These are phyloP conservation scores for Dactylellina sp. DNA, from an alignment of 2,329 filamentous ascomycete species.

Conservation along the genomic window DNA sequence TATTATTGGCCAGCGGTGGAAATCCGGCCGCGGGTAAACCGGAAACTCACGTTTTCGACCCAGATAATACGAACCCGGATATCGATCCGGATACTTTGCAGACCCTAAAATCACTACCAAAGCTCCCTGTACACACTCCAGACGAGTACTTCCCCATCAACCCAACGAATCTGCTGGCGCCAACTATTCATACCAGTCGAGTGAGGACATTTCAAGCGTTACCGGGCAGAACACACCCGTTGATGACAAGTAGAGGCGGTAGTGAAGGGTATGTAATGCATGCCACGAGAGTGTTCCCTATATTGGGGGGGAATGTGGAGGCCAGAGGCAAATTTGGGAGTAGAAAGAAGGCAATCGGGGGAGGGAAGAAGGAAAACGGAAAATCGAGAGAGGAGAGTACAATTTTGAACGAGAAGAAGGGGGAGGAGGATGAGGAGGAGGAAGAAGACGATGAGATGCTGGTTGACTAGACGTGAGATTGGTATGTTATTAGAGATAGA, in stretches of 20 bases:
- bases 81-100: slow-evolving; percentile 56
- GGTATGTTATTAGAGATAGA: too few relatives aligned
- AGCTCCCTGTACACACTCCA: slow-evolving; percentile 29
- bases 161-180: slow-evolving; percentile 82
- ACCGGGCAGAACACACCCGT: slow-evolving; percentile 88
- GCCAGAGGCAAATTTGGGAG: slow-evolving; percentile 72
- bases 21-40: background rate
- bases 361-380: background rate
- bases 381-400: background rate
- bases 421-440: background rate
- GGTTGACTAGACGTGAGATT: background rate
- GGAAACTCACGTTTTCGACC: slow-evolving; percentile 62
- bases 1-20: background rate
- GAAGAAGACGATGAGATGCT: background rate
- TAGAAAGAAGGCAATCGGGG: slow-evolving; percentile 21
- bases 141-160: slow-evolving; percentile 64
- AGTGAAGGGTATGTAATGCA: slow-evolving; percentile 92
- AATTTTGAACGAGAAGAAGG: slow-evolving; percentile 13
- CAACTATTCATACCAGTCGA: slow-evolving; percentile 82
- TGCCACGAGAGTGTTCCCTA: slow-evolving; percentile 80
- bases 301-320: slow-evolving; percentile 78
- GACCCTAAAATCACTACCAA: slow-evolving; percentile 24
- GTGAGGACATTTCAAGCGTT: slow-evolving; percentile 89
- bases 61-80: slow-evolving; percentile 65
- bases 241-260: slow-evolving; percentile 90